These are phyloP conservation scores for Halophytophthora polymorphica DNA, from an alignment of 352 stramenopile genomes.

Conservation along the genomic window DNA sequence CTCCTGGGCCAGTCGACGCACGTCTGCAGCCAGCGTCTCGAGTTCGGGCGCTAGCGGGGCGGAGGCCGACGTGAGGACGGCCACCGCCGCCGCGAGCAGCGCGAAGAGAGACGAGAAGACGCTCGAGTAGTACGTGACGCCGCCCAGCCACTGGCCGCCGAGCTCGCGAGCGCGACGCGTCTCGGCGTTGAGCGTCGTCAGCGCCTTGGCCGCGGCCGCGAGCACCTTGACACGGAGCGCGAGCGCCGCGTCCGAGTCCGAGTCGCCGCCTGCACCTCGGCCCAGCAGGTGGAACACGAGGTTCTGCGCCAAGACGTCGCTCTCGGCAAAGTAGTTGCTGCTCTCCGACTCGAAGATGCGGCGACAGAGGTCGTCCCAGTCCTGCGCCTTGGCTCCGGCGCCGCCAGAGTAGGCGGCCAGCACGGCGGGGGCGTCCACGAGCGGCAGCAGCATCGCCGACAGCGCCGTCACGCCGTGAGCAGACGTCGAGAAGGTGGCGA, in stretches of 20 bases:
- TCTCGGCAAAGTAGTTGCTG: slow-evolving; percentile 75
- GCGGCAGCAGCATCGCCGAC: slow-evolving; percentile 27
- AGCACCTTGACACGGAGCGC: slow-evolving; percentile 34
- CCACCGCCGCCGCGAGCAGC: slow-evolving; percentile 37
- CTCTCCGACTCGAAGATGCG: slow-evolving; percentile 81
- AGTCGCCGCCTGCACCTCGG: slow-evolving; percentile 8
- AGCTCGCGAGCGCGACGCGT: slow-evolving; percentile 13
- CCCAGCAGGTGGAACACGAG: slow-evolving; percentile 39
- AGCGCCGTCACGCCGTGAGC: slow-evolving; percentile 26
- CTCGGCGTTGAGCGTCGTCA: slow-evolving; percentile 31
- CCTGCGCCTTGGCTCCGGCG: slow-evolving; percentile 34
- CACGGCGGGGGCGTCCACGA: slow-evolving; percentile 37
- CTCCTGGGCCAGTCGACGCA: slow-evolving; percentile 26
- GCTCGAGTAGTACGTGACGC: slow-evolving; percentile 63
- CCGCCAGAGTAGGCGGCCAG: slow-evolving; percentile 41
- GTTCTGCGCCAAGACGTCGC: slow-evolving; percentile 60
- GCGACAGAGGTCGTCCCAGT: slow-evolving; percentile 55
- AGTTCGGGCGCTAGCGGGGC: slow-evolving; percentile 16
- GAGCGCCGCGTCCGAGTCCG: slow-evolving; percentile 4
- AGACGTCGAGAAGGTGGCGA: slow-evolving; percentile 29
- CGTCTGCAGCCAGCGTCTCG: slow-evolving; percentile 12
- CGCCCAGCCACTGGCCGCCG: slow-evolving; percentile 48
- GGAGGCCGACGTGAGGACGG: slow-evolving; percentile 24
- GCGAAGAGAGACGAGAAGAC: slow-evolving; percentile 58
- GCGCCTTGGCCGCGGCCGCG: slow-evolving; percentile 10